Evolutionary conservation across 345 rosid species (phyloP), one percentile per base, ranked within the genome.

Genomic region (Citrus maxima): DNA sequence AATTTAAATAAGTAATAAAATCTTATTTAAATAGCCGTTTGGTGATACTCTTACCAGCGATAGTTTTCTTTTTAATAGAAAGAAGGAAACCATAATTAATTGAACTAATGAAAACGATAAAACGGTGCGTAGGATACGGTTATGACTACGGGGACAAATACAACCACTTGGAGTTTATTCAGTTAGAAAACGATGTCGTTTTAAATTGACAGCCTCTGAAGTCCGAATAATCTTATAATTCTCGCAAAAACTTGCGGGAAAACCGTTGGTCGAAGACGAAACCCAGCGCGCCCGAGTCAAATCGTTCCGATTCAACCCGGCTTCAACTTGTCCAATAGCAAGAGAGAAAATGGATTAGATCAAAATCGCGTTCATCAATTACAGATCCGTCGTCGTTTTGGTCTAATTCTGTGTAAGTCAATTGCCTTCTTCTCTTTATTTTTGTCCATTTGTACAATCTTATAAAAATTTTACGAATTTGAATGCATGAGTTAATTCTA

Each of bases 401-500:
- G 35, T 76, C 24, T 30, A 27, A 51, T 32, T 54, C 49, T 34
- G 78, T 24, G 78, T 76, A 66, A 32, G 78, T 66, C 34, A 2
- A 32, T n/a, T 1, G 4, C 12, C 42, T 42, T 49, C 34, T 49
- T 51, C 63, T 14, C 32, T 7, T 67, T 9, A 1, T 42, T 24
- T 51, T 74, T 13, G 12, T 74, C 25, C 4, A 9, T 25, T 60
- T n/a, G 0, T 42, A 16, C 40, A 46, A 46, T 10, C 25, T 28
- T 22, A 72, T 16, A 32, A 32, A 30, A 21, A 19, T 34, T 19
- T 8, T 1, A 7, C 38, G 16, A 66, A 21, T 66, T 66, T 12
- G 37, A 66, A 66, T 9, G 68, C 19, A 21, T 35, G 14, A 4
- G 9, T 64, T 35, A 35, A 19, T 46, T n/a, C 37, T 10, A 34